These are phyloP conservation scores for Yarrowia sp. DNA, from an alignment of 805 yeast genomes.

Conservation along the genomic window DNA sequence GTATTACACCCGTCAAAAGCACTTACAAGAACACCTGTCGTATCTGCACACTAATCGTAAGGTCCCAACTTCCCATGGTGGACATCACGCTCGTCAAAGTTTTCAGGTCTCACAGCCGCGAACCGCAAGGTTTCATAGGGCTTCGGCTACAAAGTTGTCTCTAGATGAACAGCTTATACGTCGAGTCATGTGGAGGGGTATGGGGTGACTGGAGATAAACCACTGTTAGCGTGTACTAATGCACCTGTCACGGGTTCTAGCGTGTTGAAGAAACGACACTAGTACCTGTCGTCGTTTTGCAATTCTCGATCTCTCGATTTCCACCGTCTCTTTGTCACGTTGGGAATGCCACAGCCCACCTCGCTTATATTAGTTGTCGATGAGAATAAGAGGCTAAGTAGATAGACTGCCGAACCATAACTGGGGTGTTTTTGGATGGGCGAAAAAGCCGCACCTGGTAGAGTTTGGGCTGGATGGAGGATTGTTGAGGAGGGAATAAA, in stretches of 20 bases:
- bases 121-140: neutral
- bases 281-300: neutral
- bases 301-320: too few species aligned
- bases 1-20: too few species aligned
- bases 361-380: neutral
- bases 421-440: neutral
- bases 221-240: neutral
- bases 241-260: neutral
- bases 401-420: neutral
- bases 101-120: neutral
- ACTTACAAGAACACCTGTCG: too few species aligned
- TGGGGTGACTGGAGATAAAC: neutral
- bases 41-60: too few species aligned
- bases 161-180: neutral
- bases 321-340: neutral
- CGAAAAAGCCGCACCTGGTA: neutral
- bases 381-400: neutral
- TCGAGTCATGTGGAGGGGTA: neutral
- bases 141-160: conserved; percentile 8
- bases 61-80: too few species aligned
- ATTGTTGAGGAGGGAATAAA: neutral
- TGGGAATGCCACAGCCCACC: neutral
- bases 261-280: neutral
- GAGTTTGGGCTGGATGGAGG: neutral
- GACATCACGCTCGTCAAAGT: neutral